Base-by-base conservation (phyloP, 2,329 filamentous ascomycete genomes). In the Aspergillus latus region DNA sequence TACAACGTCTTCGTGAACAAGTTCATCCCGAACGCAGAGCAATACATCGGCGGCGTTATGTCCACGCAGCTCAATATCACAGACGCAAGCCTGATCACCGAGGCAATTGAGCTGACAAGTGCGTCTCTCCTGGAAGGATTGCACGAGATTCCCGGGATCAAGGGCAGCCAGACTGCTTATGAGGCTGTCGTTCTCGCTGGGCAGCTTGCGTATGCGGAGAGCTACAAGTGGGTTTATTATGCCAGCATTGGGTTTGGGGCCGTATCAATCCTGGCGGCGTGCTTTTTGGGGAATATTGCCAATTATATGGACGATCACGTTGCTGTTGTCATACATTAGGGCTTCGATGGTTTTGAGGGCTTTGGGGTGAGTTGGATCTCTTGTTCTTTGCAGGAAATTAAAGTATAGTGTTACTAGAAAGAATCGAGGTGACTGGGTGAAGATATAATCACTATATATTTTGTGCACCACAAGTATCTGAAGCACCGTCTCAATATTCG, bases 191-290 rank as follows among this genome's bases (percentile, higher is more conserved):
- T 88, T 1, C 62, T 65, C 2, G 82, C 82, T 1, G 82, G 84
- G 0, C 80, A 83, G 61, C 65, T 81, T 50, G 82, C 84, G 0
- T 88, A 80, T 67, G 78, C 84, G 0, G 74, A 81, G 48, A 80
- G 79, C 8, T 88, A 87, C 61, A 80, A 80, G 46, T 86, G 77
- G 64, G 83, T 86, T 3, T 88, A 86, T 65, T 83, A 83, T 67
- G 76, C 78, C 28, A 85, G 82, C 66, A 85, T 88, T 66, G 84
- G 80, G 0, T 88, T 87, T 67, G 85, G 85, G 0, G 75, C 60
- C 0, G 66, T 84, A 0, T 79, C 80, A 4, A 82, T 87, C 47
- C 49, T 86, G n/a, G 77, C 84, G 0, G 79, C 82, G 53, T 75
- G 80, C 54, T 84, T 86, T 60, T 68, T 88, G 66, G 82, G 81